Evolutionary conservation across 2,329 filamentous ascomycete genomes (phyloP), one percentile per base, ranked within the genome.

Genomic region (Zopfia rhizophila): DNA sequence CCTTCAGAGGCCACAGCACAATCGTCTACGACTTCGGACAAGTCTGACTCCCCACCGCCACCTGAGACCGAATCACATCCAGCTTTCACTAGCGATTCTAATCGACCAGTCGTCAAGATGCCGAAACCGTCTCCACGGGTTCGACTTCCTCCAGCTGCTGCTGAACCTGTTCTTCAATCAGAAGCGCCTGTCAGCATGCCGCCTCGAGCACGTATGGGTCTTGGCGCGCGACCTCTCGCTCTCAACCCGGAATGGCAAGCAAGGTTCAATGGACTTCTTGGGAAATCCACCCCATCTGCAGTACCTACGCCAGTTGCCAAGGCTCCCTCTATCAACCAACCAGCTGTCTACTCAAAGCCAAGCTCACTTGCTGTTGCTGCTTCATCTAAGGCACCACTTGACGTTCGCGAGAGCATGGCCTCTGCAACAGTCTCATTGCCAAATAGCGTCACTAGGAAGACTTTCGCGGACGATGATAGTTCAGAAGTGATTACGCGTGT

Each of bases 181-280:
- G 60, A 63, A 23, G 65, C 67, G 27, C 70, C 75, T 16, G 74
- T 78, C 14, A 62, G 63, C 45, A 73, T 76, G 70, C 71, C 69
- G 21, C 45, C 60, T 24, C 61, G 67, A 21, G 55, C 57, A 25
- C 60, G 60, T 16, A 37, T 58, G 25, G 55, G 55, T 21, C 44
- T 71, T 38, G 68, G 70, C 21, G 64, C 73, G 4, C 66, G 70
- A 61, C 61, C 67, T 58, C 65, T 73, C 54, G 58, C 47, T 70
- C 77, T 65, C 49, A 63, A 64, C 27, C 38, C 78, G 72, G 80
- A 80, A 42, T 93, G 91, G 91, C 91, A 96, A 69, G 87, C 89
- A 60, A 86, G 86, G 61, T 91, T 97, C 69, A 91, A 96, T 69
- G 86, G 82, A 32, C 80, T 96, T 31, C 78, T 86, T 43, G 83